Evolutionary conservation across 371 early-diverging fungal species (phyloP).

Genomic region (Encephalitozoon romaleae): DNA sequence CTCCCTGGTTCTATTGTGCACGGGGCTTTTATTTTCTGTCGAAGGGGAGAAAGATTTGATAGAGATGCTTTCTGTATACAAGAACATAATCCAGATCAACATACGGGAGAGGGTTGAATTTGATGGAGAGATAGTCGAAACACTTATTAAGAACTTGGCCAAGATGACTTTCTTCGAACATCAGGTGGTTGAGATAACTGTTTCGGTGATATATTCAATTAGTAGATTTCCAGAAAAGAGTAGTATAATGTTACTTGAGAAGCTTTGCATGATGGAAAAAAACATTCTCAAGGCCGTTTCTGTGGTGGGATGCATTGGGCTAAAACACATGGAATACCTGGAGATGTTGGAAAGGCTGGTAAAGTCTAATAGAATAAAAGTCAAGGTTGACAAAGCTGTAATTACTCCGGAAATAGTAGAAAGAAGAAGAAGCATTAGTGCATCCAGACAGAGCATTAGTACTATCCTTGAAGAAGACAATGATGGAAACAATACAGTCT

Average conservation of each 20-base stretch:
- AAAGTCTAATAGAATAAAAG: slow-evolving; percentile 30
- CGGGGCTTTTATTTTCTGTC: slow-evolving; percentile 25
- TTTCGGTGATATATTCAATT: slow-evolving; percentile 33
- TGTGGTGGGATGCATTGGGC: slow-evolving; percentile 53
- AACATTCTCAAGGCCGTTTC: slow-evolving; percentile 42
- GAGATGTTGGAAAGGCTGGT: slow-evolving; percentile 51
- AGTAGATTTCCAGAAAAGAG: slow-evolving; percentile 32
- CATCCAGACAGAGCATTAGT: slow-evolving; percentile 43
- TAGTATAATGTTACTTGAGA: slow-evolving; percentile 11
- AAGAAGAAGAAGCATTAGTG: slow-evolving; percentile 55
- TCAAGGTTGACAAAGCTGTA: neutral
- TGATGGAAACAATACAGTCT: neutral
- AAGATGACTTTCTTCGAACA: slow-evolving; percentile 51
- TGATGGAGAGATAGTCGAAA: slow-evolving; percentile 4
- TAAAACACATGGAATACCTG: slow-evolving; percentile 54
- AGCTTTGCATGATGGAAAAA: neutral
- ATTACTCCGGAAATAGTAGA: slow-evolving; percentile 49
- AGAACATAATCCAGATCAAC: slow-evolving; percentile 20
- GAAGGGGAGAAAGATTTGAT: slow-evolving; percentile 7
- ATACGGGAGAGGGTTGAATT: neutral
- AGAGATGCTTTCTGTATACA: slow-evolving; percentile 25
- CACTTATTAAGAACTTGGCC: slow-evolving; percentile 26
- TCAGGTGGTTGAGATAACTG: slow-evolving; percentile 15
- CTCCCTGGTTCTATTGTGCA: slow-evolving; percentile 2
- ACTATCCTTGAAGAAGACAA: slow-evolving; percentile 36